Base-by-base conservation (phyloP, 2,329 filamentous ascomycete species). In the Penicillium brevicompactum region DNA sequence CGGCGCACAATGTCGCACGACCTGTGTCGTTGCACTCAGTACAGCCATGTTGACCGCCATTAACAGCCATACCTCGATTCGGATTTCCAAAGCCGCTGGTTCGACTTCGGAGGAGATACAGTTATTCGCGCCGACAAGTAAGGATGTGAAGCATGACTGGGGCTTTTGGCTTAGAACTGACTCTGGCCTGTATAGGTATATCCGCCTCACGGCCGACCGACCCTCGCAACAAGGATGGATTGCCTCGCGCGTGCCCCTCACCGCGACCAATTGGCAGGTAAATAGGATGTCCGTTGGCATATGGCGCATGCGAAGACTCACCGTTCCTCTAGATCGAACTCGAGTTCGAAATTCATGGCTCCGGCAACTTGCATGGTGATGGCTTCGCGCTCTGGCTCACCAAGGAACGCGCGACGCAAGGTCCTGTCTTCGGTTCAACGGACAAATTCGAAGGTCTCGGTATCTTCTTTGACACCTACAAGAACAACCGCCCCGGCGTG, bases 321-420 rank as follows among this genome's bases (percentile, higher is more conserved):
- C 45, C 16, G 32, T 24, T 18, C 8, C 51, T 13, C 38, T 58
- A 87, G 84, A 89, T 99, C 63, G 90, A 95, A 76, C 84, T 97
- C 61, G 94, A 97, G 72, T 97, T 97, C 81, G 91, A 91, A 77
- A 91, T 99, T 70, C 87, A 91, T 60, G 94, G 94, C 67, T 85
- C 89, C 67, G 90, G 92, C 68, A 90, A 90, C 74, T 85, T 99
- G 38, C 95, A 95, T 71, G 94, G 94, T 66, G 94, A 99, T 76
- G 94, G 94, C 61, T 91, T 99, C 77, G 94, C 94, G 61, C 89
- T 99, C 84, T 99, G 94, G 94, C 84, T 99, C 70, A 97, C 93
- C 64, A 96, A 96, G 77, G 87, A 96, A 76, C 90, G 94, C 62
- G 92, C 85, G 31, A 84, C 87, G 66, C 77, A 81, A 56, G 94